Evolutionary conservation across 169 alveolate genomes (phyloP).

Genomic region (Besnoitia besnoiti): DNA sequence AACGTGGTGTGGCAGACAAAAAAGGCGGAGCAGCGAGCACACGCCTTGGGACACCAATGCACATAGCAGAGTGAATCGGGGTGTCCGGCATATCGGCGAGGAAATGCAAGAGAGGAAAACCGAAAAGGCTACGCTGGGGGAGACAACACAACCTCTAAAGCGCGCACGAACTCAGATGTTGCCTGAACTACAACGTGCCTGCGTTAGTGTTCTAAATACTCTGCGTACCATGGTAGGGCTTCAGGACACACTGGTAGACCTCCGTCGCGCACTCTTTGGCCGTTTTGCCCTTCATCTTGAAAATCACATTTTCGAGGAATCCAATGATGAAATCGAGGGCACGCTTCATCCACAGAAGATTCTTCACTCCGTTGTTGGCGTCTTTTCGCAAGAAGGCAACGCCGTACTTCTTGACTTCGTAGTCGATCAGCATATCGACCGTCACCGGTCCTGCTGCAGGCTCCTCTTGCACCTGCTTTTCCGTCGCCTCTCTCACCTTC

Average conservation of each 20-base stretch:
- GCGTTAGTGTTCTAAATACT: too few relatives aligned
- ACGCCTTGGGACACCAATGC: too few relatives aligned
- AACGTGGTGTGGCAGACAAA: too few relatives aligned
- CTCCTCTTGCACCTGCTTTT: background rate
- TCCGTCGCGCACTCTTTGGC: slow-evolving; percentile 66
- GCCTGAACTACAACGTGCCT: background rate
- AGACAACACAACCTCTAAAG: background rate
- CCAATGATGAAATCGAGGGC: slow-evolving; percentile 68
- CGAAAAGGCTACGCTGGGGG: background rate
- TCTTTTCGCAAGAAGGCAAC: slow-evolving; percentile 63
- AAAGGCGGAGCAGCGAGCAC: too few relatives aligned
- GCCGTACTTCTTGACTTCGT: slow-evolving; percentile 53
- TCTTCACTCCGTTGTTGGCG: slow-evolving; percentile 60
- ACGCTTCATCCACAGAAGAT: slow-evolving; percentile 72
- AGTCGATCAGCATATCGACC: slow-evolving; percentile 40
- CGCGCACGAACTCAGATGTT: background rate
- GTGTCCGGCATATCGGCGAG: too few relatives aligned
- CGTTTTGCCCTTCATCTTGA: slow-evolving; percentile 45
- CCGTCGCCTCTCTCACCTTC: background rate
- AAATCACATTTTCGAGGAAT: slow-evolving; percentile 56
- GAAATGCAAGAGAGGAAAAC: too few relatives aligned
- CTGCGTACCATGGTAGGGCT: slow-evolving; percentile 68
- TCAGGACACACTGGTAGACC: slow-evolving; percentile 60
- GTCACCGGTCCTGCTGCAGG: slow-evolving; percentile 32
- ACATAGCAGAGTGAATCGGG: too few relatives aligned